Evolutionary conservation across 2,329 filamentous ascomycete species (phyloP).

Genomic region (Hymenoscyphus fraxineus): DNA sequence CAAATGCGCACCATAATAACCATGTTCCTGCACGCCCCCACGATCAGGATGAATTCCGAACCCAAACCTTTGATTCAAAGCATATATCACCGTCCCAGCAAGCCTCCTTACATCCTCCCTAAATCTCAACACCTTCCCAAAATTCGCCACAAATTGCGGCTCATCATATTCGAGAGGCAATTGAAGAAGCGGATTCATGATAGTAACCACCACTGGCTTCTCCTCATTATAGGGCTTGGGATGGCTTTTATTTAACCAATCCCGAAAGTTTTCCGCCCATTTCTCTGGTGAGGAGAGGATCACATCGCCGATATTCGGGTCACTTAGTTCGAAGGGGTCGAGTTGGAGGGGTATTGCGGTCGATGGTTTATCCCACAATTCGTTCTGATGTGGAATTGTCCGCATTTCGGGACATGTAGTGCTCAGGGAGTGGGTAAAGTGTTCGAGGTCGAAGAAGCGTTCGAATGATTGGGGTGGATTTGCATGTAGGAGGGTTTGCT

Average conservation of each 20-base stretch:
- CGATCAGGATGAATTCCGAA: constrained; percentile 30
- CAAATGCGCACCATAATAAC: constrained; percentile 38
- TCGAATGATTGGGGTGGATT: constrained; percentile 19
- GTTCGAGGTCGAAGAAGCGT: constrained; percentile 27
- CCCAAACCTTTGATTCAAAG: constrained; percentile 29
- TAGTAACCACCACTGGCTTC: constrained; percentile 15
- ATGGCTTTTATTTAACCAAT: constrained; percentile 12
- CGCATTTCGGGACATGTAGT: constrained; percentile 23
- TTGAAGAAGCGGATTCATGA: constrained; percentile 19
- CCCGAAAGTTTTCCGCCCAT: constrained; percentile 19
- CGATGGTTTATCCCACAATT: constrained; percentile 18
- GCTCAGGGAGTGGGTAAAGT: constrained; percentile 21
- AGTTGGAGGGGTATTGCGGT: constrained; percentile 10
- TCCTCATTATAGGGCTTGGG: constrained; percentile 3
- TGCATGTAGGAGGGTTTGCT: not conserved
- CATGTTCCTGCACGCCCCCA: constrained; percentile 30
- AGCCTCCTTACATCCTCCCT: constrained; percentile 22
- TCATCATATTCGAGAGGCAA: constrained; percentile 36
- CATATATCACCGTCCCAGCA: constrained; percentile 35
- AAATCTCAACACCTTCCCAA: constrained; percentile 39
- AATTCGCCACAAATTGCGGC: constrained; percentile 33
- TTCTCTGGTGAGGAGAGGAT: constrained; percentile 12
- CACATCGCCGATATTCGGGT: not conserved
- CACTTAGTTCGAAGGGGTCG: constrained; percentile 7
- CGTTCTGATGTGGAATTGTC: constrained; percentile 18